Evolutionary conservation across 2,329 filamentous ascomycete species (phyloP), one percentile per base, ranked within the genome.

Genomic region (Keithomyces neogunnii): DNA sequence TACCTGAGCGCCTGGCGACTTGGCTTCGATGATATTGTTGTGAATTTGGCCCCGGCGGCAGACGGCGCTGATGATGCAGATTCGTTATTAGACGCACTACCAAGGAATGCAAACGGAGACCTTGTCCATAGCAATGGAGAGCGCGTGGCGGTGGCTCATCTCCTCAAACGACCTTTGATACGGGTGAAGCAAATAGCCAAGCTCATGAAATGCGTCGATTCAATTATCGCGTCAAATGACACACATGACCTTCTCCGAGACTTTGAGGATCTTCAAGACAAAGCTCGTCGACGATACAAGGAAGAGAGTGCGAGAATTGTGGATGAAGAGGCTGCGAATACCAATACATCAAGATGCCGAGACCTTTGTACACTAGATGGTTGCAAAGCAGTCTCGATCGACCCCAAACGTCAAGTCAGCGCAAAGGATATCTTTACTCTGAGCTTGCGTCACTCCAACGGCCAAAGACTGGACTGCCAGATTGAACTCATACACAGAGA

Each of bases 21-120:
- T 46, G 93, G 93, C 1, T 99, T 97, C 67, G 88, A 96, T 62
- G 91, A 95, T 64, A 82, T 99, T 26, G 84, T 97, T 47, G 89
- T 99, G 60, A 97, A 96, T 63, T 81, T 97, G 35, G 90, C 89
- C 1, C 88, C 89, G 6, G 80, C 82, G 4, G 69, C 71, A 2
- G 71, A 70, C 13, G 61, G 60, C 1, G 61, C 67, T 2, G 81
- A 85, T 35, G 81, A 85, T 46, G 75, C 82, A 39, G 76, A 83
- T 56, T 82, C 80, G 2, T 68, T 83, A 2, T 63, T 84, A 49
- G 74, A 80, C 54, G 80, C 77, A 2, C 72, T 80, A 70, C 81
- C 79, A 55, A 75, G 72, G 49, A 84, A 85, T 49, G 78, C 78
- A 52, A 73, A 84, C 50, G 85, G 86, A 28, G 84, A 86, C 58